Evolutionary conservation across 257 asterid genomes (phyloP), one percentile per base, ranked within the genome.

Genomic region (Solanum rostratum): DNA sequence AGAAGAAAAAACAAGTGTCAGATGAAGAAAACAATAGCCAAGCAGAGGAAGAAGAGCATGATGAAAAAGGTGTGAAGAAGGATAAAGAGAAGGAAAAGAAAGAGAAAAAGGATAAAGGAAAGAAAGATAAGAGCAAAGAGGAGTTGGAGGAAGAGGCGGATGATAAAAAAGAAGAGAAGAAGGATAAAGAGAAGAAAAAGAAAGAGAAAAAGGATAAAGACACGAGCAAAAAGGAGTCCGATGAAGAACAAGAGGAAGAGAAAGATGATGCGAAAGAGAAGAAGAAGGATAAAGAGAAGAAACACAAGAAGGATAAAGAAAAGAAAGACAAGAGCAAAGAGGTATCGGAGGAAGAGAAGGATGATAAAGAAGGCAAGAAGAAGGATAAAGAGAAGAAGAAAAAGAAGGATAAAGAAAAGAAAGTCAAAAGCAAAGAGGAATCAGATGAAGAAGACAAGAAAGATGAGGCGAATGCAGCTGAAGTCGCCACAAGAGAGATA

Each of bases 401-500:
- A 7, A 79, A 73, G 73, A 81, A 85, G 14, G 83, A 87, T 22
- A 79, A 71, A 74, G 66, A 68, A 22, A 80, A 86, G 5, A 85
- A 85, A 79, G 55, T 76, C 59, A 70, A 88, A 85, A 83, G 54
- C 24, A 57, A 60, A 83, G 74, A 60, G 50, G 86, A 66, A n/a
- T 78, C 55, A 62, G 86, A 86, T 24, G 90, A 39, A 37, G 87
- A 79, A 53, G 81, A 73, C 7, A 80, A 30, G 46, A 7, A 66
- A 30, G 74, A 30, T 14, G 30, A 69, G 18, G 53, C 1, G 46
- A 50, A 84, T 63, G 33, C 49, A 29, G 84, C 63, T 39, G 85
- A 80, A 83, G 87, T 82, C 59, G 20, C 85, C 45, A 24, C 88
- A 16, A 90, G 93, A 90, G 97, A 89, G 78, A 71, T 92, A 83